These are phyloP conservation scores for Agastache rugosa DNA, from an alignment of 257 asterid species.

Conservation along the genomic window DNA sequence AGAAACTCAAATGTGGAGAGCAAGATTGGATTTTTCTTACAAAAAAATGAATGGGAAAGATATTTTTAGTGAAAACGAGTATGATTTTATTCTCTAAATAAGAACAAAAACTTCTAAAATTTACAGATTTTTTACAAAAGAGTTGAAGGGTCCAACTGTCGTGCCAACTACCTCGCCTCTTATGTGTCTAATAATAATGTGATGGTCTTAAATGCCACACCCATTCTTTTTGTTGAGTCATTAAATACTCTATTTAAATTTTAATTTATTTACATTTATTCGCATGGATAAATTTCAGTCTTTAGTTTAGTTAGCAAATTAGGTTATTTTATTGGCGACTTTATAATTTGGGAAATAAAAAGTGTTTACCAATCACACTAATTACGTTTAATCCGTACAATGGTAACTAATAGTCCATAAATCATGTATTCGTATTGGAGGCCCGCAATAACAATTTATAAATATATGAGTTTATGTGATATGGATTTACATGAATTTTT, in stretches of 20 bases:
- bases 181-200: neutral
- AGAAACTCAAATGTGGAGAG: neutral
- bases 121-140: neutral
- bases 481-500: too few species aligned
- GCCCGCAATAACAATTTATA: too few species aligned
- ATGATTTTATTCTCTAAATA: neutral
- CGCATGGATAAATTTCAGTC: slow-evolving; percentile 20
- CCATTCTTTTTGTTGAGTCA: slow-evolving; percentile 42
- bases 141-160: neutral
- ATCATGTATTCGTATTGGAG: too few species aligned
- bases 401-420: too few species aligned
- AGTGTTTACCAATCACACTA: too few species aligned
- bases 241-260: slow-evolving; percentile 19
- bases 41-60: neutral
- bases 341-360: neutral
- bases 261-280: slow-evolving; percentile 31
- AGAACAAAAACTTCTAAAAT: neutral
- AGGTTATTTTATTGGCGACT: too few species aligned
- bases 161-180: slow-evolving; percentile 15
- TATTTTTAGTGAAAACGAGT: neutral
- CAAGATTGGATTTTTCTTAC: neutral
- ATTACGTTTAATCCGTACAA: too few species aligned
- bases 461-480: too few species aligned
- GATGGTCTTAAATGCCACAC: slow-evolving; percentile 35
- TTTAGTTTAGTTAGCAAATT: too few species aligned